Evolutionary conservation across 2,329 filamentous ascomycete genomes (phyloP).

Genomic region (Alternaria triticimaculans): DNA sequence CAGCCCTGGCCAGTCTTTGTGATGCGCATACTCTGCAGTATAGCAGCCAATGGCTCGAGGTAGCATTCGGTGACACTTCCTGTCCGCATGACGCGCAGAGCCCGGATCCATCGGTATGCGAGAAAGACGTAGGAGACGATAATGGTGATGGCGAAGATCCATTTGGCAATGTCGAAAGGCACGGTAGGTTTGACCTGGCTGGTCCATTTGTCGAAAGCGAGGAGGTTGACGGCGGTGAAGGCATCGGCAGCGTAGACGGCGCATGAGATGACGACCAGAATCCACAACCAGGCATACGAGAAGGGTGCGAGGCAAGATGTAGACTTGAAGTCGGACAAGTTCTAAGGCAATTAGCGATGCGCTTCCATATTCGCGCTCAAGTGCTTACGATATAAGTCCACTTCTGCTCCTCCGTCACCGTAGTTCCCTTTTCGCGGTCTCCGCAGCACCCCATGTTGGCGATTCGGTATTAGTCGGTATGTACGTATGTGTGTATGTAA

Average conservation of each 20-base stretch:
- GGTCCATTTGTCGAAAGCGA: constrained; percentile 89
- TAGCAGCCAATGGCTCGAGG: constrained; percentile 83
- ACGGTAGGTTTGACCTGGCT: constrained; percentile 81
- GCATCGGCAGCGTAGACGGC: constrained; percentile 89
- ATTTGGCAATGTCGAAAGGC: constrained; percentile 79
- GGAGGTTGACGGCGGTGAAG: constrained; percentile 89
- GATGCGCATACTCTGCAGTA: constrained; percentile 81
- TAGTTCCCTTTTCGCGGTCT: constrained; percentile 46
- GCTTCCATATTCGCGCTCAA: not conserved
- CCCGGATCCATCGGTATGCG: constrained; percentile 78
- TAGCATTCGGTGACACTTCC: constrained; percentile 92
- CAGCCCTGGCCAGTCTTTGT: constrained; percentile 76
- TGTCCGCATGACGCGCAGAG: constrained; percentile 79
- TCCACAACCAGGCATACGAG: constrained; percentile 85
- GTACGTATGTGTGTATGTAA: constrained; percentile 23
- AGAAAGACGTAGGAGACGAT: constrained; percentile 87
- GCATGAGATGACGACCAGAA: constrained; percentile 77
- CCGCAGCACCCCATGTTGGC: constrained; percentile 47
- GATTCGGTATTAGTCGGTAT: constrained; percentile 34
- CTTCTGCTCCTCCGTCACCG: constrained; percentile 59
- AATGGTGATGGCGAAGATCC: constrained; percentile 94
- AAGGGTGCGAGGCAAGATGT: constrained; percentile 77
- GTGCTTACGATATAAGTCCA: constrained; percentile 90
- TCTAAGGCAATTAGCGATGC: constrained; percentile 45
- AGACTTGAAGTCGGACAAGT: constrained; percentile 78